A percentile compares a stretch with the other conserved stretches of the same genome.
phyloP scores from a whole-genome alignment of 2,329 filamentous ascomycete species.

The Colletotrichum tropicale region DNA sequence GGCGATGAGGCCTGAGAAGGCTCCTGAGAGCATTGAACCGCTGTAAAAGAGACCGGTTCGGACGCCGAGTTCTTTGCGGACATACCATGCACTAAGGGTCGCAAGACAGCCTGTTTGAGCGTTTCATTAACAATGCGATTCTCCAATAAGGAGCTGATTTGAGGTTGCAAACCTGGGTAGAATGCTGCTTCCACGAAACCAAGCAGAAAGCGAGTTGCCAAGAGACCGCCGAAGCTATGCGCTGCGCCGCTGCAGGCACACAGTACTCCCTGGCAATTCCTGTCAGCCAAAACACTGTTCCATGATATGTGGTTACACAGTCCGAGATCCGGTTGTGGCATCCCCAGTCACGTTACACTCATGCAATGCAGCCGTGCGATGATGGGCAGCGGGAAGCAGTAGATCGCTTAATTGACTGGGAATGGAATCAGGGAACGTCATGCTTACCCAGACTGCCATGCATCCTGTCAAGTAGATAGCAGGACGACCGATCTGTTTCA shows the following conservation, averaged over 20 bases:
- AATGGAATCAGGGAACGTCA: conserved; percentile 29
- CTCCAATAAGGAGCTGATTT: not conserved
- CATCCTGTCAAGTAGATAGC: conserved; percentile 3
- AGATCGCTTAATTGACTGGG: conserved; percentile 39
- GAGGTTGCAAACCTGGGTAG: conserved; percentile 32
- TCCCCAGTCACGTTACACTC: not conserved
- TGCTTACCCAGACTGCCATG: conserved; percentile 28
- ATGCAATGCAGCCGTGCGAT: not conserved
- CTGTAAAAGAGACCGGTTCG: conserved; percentile 17
- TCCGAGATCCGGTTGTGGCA: not conserved
- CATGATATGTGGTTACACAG: not conserved
- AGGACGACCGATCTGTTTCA: conserved; percentile 24
- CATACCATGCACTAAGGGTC: conserved; percentile 16
- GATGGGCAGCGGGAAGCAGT: not conserved
- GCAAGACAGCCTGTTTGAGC: not conserved
- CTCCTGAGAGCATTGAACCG: conserved; percentile 24
- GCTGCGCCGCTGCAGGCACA: conserved; percentile 17
- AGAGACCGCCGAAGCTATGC: not conserved
- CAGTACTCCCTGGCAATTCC: not conserved
- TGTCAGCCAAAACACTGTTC: not conserved
- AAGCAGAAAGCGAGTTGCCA: conserved; percentile 12
- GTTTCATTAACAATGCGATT: not conserved
- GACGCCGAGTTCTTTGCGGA: conserved; percentile 10
- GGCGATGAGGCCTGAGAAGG: conserved; percentile 25
- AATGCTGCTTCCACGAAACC: conserved; percentile 20